Percentiles rank a stretch among this genome's conserved stretches.
phyloP scores from a whole-genome alignment of 345 rosid genomes.

The Triadica sebifera region DNA sequence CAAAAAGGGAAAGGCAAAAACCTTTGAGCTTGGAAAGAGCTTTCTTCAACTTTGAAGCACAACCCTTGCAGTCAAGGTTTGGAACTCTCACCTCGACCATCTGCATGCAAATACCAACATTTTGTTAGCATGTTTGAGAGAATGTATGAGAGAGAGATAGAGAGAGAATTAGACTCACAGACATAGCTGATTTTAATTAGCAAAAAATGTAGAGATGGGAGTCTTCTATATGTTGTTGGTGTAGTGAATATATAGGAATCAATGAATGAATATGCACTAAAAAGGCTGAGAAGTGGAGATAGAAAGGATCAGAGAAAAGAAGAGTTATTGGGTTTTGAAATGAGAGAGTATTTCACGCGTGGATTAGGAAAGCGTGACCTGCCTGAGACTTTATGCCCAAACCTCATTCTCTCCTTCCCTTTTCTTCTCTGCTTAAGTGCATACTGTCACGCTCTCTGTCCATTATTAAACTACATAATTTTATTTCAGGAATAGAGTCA shows the following conservation, averaged over 20 bases:
- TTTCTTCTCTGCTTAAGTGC: conserved; percentile 5
- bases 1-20: conserved; percentile 1
- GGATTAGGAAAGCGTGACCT: conserved; percentile 42
- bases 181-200: conserved; percentile 33
- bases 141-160: neutral
- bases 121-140: neutral
- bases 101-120: conserved; percentile 20
- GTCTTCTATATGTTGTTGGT: no score
- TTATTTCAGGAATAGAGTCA: no score
- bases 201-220: neutral
- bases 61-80: conserved; percentile 86
- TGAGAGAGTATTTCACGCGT: conserved; percentile 45
- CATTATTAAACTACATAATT: no score
- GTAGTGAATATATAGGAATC: neutral
- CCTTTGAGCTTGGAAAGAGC: conserved; percentile 90
- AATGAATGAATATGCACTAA: neutral
- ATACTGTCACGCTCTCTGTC: conserved; percentile 2
- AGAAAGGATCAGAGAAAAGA: neutral
- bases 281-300: neutral
- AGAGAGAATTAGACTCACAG: conserved; percentile 38
- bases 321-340: conserved; percentile 47
- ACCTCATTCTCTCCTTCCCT: no score
- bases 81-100: conserved; percentile 87
- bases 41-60: conserved; percentile 84
- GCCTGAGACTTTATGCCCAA: conserved; percentile 18